A percentile compares a stretch with the other conserved stretches of the same genome.
phyloP scores from a whole-genome alignment of 805 yeast species.

The Candida bentonensis region DNA sequence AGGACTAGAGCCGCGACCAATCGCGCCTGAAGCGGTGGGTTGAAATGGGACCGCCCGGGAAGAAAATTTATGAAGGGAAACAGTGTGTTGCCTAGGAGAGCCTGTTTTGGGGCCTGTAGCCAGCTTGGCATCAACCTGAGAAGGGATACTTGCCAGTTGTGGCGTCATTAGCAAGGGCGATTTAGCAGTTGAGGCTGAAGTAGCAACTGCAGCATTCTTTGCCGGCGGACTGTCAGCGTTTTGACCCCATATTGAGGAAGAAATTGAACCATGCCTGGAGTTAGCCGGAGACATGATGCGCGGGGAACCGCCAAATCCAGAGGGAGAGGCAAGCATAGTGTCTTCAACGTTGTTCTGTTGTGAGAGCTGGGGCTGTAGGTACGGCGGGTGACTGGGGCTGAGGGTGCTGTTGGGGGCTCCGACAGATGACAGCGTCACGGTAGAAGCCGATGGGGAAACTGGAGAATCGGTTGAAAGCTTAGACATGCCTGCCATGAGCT shows the following conservation, averaged over 20 bases:
- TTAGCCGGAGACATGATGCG: neutral
- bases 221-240: neutral
- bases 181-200: too few relatives aligned
- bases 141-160: conserved; percentile 1
- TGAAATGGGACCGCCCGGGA: neutral
- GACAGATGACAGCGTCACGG: neutral
- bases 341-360: neutral
- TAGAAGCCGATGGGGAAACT: neutral
- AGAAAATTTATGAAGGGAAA: neutral
- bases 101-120: neutral
- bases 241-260: neutral
- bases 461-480: neutral
- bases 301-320: neutral
- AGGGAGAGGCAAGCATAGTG: neutral
- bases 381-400: conserved; percentile 1
- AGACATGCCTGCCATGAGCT: neutral
- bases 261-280: neutral
- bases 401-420: neutral
- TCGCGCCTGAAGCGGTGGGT: neutral
- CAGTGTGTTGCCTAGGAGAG: neutral
- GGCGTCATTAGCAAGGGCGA: neutral
- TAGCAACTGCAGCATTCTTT: neutral
- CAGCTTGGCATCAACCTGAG: too few relatives aligned
- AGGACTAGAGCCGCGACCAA: neutral
- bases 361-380: neutral